Evolutionary conservation across 2,329 filamentous ascomycete genomes (phyloP), one percentile per base, ranked within the genome.

Genomic region (Aspergillus piperis): DNA sequence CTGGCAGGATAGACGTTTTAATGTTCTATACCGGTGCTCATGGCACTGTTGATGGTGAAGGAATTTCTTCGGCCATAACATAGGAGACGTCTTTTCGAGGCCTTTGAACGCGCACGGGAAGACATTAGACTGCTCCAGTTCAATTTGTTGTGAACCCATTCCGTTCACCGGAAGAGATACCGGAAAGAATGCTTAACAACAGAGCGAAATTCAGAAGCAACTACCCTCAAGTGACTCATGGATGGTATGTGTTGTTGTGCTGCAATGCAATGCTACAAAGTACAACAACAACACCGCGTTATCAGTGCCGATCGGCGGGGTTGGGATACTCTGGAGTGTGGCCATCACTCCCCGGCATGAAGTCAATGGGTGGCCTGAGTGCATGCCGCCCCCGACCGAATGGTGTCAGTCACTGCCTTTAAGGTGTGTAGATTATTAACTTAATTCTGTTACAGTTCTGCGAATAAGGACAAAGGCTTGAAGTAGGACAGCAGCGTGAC

Each of bases 281-380:
- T 8, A 27, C 41, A 44, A 44, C 47, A 27, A n/a, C 47, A 27
- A n/a, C 23, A 19, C 23, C 23, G 47, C 47, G 17, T 49, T 27
- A 49, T 50, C 47, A 50, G 8, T 19, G 47, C 47, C 47, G 47
- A 50, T 50, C 47, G 47, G 47, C 47, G 47, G 47, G 47, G 47
- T 27, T n/a, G 25, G 15, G 1, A 49, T n/a, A 30, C 27, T 30
- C 23, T 50, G 25, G 47, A 30, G 17, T 30, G 15, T 50, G 25
- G 47, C 47, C 25, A 50, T 3, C 47, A 2, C 15, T 42, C 39
- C 47, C 47, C 47, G 47, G 27, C 15, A 17, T 11, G 47, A 50
- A 15, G 15, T 30, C 47, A 50, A 32, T 27, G 17, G 23, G n/a
- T 32, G 47, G 25, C 17, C 15, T 27, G 25, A 30, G 47, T n/a